Conservation (phyloP, 495 filamentous ascomycete genomes). For the Aspergillus avenaceus region DNA sequence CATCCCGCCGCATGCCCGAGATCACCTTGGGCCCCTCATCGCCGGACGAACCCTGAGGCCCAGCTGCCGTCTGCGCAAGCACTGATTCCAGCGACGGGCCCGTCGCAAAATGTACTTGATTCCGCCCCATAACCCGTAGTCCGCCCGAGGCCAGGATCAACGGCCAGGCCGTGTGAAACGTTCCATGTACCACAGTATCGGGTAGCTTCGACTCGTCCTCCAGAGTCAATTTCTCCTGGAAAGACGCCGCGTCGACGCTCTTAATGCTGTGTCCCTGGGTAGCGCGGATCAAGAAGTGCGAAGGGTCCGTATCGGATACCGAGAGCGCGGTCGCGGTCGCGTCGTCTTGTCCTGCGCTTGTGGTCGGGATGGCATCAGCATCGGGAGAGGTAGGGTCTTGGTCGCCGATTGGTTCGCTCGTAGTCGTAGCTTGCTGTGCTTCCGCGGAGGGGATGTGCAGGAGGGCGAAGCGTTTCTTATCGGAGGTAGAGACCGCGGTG, state of each 20-base stretch:
- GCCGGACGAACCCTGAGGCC: too few relatives aligned
- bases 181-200: conserved; percentile 74
- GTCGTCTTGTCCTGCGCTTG: conserved; percentile 6
- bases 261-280: conserved; percentile 79
- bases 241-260: conserved; percentile 59
- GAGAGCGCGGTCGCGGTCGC: conserved; percentile 31
- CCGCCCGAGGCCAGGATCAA: conserved; percentile 69
- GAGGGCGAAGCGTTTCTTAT: conserved; percentile 85
- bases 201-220: conserved; percentile 50
- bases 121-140: conserved; percentile 72
- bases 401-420: conserved; percentile 7
- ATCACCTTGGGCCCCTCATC: conserved; percentile 50
- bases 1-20: conserved; percentile 78
- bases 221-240: conserved; percentile 62
- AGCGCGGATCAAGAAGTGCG: conserved; percentile 83
- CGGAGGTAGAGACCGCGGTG: conserved; percentile 65
- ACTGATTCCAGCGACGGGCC: conserved; percentile 51
- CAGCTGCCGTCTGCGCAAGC: conserved; percentile 17
- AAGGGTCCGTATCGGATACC: conserved; percentile 42
- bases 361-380: neutral
- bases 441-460: conserved; percentile 39
- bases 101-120: conserved; percentile 82
- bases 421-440: conserved; percentile 16
- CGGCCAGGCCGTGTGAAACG: conserved; percentile 72
- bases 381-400: conserved; percentile 9